Percentiles rank a stretch among this genome's conserved stretches.
Evolutionary conservation across 306 rosid genomes (phyloP).

Genomic region (Prunus kanzakura): DNA sequence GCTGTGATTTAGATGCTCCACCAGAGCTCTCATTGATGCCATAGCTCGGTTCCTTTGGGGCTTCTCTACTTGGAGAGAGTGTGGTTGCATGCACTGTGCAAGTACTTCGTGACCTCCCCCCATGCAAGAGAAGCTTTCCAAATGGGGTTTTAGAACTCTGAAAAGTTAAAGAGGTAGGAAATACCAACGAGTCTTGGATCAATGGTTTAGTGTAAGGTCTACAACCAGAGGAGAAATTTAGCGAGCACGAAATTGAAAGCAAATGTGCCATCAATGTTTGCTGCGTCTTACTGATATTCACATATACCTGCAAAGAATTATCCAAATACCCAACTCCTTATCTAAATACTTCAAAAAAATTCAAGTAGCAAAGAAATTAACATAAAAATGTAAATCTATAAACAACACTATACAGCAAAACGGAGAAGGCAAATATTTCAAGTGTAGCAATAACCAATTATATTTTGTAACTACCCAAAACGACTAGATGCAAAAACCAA

Average conservation of each 20-base stretch:
- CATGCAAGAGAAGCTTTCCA: slow-evolving; percentile 41
- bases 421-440: neutral
- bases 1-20: slow-evolving; percentile 56
- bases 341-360: neutral
- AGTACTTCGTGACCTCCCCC: slow-evolving; percentile 36
- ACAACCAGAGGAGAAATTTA: slow-evolving; percentile 46
- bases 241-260: slow-evolving; percentile 69
- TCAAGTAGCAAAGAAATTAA: neutral
- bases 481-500: neutral
- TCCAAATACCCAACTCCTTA: slow-evolving; percentile 1
- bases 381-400: neutral
- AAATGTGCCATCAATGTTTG: slow-evolving; percentile 52
- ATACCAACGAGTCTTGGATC: slow-evolving; percentile 36
- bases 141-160: slow-evolving; percentile 40
- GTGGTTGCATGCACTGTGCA: slow-evolving; percentile 46
- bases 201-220: slow-evolving; percentile 46
- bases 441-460: neutral
- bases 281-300: slow-evolving; percentile 13
- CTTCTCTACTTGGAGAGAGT: slow-evolving; percentile 48
- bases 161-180: slow-evolving; percentile 34
- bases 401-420: neutral
- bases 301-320: slow-evolving; percentile 36
- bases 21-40: slow-evolving; percentile 25
- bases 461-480: neutral
- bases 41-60: slow-evolving; percentile 49